A percentile compares a stretch with the other conserved stretches of the same genome.
Evolutionary conservation across 495 filamentous ascomycete species (phyloP).

Genomic region (Penicillium bialowiezense): DNA sequence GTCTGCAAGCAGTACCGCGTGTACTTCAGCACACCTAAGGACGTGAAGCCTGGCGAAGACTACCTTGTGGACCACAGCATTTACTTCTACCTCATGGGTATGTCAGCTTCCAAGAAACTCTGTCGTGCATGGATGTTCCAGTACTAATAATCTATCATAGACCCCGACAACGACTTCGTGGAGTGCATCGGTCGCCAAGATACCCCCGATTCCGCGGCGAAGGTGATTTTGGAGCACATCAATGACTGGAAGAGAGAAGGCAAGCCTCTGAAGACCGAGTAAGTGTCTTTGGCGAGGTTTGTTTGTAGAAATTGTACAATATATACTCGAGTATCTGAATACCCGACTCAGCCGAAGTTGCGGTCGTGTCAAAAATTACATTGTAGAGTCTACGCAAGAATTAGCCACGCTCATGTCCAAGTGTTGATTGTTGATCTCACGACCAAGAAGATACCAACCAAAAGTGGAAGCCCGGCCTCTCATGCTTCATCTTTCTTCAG

Average conservation of each 20-base stretch:
- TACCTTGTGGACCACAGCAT: slow-evolving; percentile 98
- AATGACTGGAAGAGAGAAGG: slow-evolving; percentile 76
- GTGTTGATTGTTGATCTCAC: too few species aligned
- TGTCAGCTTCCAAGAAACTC: slow-evolving; percentile 11
- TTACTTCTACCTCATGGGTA: slow-evolving; percentile 97
- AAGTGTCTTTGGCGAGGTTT: slow-evolving; percentile 11
- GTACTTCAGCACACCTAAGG: slow-evolving; percentile 88
- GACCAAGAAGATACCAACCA: too few species aligned
- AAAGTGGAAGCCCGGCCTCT: too few species aligned
- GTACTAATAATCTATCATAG: slow-evolving; percentile 36
- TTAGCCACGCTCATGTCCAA: too few species aligned
- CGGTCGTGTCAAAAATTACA: neutral
- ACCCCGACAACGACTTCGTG: slow-evolving; percentile 97
- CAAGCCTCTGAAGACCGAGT: slow-evolving; percentile 42
- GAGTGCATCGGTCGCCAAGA: slow-evolving; percentile 95
- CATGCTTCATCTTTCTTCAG: neutral
- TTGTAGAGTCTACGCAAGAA: too few species aligned
- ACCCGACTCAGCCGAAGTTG: slow-evolving; percentile 24
- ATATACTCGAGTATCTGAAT: slow-evolving; percentile 22
- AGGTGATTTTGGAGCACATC: slow-evolving; percentile 82
- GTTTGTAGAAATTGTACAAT: slow-evolving; percentile 32
- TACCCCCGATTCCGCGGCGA: slow-evolving; percentile 80
- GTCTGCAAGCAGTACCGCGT: slow-evolving; percentile 94
- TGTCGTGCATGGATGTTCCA: neutral
- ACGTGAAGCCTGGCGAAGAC: slow-evolving; percentile 89